Conservation (phyloP, 257 asterid genomes). For the Solanum tarijense region DNA sequence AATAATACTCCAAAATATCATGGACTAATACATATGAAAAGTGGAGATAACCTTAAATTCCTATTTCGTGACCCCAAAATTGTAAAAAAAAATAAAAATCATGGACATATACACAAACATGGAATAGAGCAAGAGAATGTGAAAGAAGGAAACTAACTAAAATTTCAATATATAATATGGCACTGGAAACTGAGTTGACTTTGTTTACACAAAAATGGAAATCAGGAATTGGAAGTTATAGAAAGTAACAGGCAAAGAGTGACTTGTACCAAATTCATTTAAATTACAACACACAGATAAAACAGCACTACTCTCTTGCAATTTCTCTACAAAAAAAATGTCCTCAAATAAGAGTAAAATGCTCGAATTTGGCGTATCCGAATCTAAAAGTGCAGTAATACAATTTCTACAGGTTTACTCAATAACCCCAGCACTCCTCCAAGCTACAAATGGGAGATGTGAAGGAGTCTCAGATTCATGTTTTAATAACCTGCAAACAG, state of each 20-base stretch:
- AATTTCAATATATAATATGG: background rate
- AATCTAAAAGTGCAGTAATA: background rate
- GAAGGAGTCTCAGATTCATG: background rate
- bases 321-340: background rate
- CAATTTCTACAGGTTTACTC: constrained; percentile 1
- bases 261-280: background rate
- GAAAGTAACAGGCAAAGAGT: background rate
- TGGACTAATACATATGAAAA: background rate
- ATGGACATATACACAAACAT: background rate
- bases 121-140: background rate
- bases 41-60: background rate
- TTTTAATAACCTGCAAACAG: background rate
- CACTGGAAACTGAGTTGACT: background rate
- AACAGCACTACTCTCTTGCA: background rate
- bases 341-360: background rate
- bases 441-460: constrained; percentile 1
- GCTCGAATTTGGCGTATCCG: background rate
- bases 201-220: background rate
- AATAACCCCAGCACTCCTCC: constrained; percentile 6
- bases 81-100: too few species aligned
- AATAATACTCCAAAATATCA: background rate
- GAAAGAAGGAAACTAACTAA: background rate
- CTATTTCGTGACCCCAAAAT: too few species aligned
- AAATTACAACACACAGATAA: background rate
- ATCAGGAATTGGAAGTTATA: background rate